Evolutionary conservation across 768 basidiomycete species (phyloP), one percentile per base, ranked within the genome.

Genomic region (Lepiota venenata): DNA sequence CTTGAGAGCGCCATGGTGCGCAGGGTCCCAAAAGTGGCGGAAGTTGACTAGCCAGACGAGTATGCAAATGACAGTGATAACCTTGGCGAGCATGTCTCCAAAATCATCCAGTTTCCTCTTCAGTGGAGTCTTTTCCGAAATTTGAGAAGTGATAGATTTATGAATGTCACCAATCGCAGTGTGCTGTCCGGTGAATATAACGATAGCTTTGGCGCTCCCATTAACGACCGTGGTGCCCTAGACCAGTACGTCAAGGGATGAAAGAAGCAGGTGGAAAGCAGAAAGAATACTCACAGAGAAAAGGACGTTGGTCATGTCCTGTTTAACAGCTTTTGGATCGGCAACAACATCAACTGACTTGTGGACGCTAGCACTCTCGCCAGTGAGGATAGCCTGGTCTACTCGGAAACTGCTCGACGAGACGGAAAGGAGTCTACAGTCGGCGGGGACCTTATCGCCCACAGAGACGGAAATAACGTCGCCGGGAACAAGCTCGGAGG

Each of bases 51-150:
- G 76, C 96, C 96, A 99, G 59, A 99, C 96, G 57, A 99, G 85
- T 56, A 99, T 77, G 63, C 96, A 99, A 63, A 98, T 97, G 58
- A 97, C 92, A 41, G 87, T 82, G 71, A 99, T 99, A 69, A 98
- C 95, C 69, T 98, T 98, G 25, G 96, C 96, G 47, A 99, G 81
- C 81, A 88, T 87, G 65, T 99, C 95, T 55, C 96, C 96, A 61
- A 99, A 99, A 67, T 99, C 96, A 68, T 99, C 96, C 43, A 99
- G 80, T 70, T 98, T 98, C 58, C 91, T 87, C 71, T 99, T 99
- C 47, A 99, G 74, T 0, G 96, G 96, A 0, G 96, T 99, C 79
- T 98, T 98, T 63, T 98, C 95, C 51, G 79, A 84, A 60, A 95
- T 95, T 68, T 96, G 93, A 29, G 87, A 81, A 5, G 91, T 83